Conservation (phyloP, 2,329 filamentous ascomycete species). For the Dactylellina haptotyla region DNA sequence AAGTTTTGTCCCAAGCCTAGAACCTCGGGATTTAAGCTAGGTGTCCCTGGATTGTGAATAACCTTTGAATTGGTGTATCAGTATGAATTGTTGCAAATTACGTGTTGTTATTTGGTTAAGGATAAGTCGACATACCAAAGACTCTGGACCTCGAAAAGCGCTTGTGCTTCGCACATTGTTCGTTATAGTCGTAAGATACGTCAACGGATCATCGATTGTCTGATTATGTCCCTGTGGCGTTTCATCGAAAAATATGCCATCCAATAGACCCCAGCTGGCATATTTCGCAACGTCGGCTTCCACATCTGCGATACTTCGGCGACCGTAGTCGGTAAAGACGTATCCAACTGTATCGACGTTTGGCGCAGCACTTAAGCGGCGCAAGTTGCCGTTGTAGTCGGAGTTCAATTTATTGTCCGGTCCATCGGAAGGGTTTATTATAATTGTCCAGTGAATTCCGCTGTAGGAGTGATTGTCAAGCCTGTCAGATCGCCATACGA, state of each 20-base stretch:
- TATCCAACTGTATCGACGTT: conserved; percentile 26
- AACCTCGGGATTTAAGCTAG: neutral
- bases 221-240: conserved; percentile 24
- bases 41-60: conserved; percentile 28
- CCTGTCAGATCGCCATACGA: neutral
- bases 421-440: conserved; percentile 31
- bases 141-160: conserved; percentile 4
- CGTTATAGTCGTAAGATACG: conserved; percentile 18
- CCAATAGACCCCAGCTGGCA: conserved; percentile 10
- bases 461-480: conserved; percentile 30
- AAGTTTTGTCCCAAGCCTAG: conserved; percentile 20
- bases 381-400: conserved; percentile 12
- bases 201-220: neutral
- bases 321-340: conserved; percentile 26
- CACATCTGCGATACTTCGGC: conserved; percentile 19
- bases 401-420: conserved; percentile 5
- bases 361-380: conserved; percentile 5
- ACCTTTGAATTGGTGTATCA: conserved; percentile 1
- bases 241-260: conserved; percentile 37
- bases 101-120: neutral
- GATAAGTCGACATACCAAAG: neutral
- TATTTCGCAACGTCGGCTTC: conserved; percentile 22
- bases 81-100: conserved; percentile 9
- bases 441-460: conserved; percentile 29
- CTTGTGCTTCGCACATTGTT: conserved; percentile 3